Evolutionary conservation across 2,329 filamentous ascomycete genomes (phyloP).

Genomic region (Coleophoma crateriformis): DNA sequence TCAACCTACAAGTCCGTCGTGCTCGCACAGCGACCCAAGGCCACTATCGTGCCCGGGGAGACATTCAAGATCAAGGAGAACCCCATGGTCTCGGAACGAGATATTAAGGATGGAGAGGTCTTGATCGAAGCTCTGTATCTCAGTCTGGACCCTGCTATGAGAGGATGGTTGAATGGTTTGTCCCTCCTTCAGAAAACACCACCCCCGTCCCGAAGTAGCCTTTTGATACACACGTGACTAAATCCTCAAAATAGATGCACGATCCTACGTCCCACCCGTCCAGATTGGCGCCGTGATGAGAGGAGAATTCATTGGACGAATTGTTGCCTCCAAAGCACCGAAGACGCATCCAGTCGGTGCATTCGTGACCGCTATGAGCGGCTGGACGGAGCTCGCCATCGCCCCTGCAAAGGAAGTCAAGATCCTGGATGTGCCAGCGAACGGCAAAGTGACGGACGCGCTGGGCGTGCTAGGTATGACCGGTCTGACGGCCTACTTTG

Average conservation of each 20-base stretch:
- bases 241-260: conserved; percentile 26
- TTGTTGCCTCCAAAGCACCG: conserved; percentile 50
- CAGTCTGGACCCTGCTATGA: conserved; percentile 66
- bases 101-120: conserved; percentile 56
- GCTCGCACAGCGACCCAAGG: conserved; percentile 56
- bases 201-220: too few species aligned
- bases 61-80: conserved; percentile 51
- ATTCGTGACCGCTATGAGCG: conserved; percentile 46
- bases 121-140: conserved; percentile 55
- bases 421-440: conserved; percentile 29
- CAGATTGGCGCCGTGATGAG: conserved; percentile 62
- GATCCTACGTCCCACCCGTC: conserved; percentile 61
- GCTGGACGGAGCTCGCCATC: conserved; percentile 62
- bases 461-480: conserved; percentile 59
- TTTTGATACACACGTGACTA: not conserved
- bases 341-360: conserved; percentile 48
- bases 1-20: conserved; percentile 31
- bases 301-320: conserved; percentile 50
- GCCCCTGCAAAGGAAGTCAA: conserved; percentile 45
- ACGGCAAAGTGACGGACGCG: conserved; percentile 46
- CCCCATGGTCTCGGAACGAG: conserved; percentile 34
- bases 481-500: conserved; percentile 68
- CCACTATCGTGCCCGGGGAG: conserved; percentile 52
- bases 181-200: conserved; percentile 12
- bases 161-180: conserved; percentile 55